A percentile compares a stretch with the other conserved stretches of the same genome.
Conservation (phyloP, 75 land plant genomes). For the Cunninghamia lanceolata region DNA sequence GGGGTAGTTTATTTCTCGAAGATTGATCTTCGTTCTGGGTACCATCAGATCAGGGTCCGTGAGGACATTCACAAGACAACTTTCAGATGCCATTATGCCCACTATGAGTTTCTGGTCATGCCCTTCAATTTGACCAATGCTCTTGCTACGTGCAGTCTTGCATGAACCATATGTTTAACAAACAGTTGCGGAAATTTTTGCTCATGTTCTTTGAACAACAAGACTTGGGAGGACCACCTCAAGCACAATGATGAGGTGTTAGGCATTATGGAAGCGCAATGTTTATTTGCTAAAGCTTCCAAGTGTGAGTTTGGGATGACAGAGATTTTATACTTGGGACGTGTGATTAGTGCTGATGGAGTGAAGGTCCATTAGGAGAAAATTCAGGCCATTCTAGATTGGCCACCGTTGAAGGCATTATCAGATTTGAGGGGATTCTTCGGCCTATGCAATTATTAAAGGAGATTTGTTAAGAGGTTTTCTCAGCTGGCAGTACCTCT, state of each 20-base stretch:
- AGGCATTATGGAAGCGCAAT: not conserved
- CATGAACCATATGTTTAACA: not conserved
- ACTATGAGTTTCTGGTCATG: slow-evolving; percentile 15
- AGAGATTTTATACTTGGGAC: not conserved
- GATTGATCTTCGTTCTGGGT: slow-evolving; percentile 5
- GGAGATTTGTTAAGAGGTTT: not conserved
- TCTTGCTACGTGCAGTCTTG: not conserved
- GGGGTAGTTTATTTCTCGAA: not conserved
- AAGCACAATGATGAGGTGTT: not conserved
- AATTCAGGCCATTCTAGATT: not conserved
- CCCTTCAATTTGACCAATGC: slow-evolving; percentile 13
- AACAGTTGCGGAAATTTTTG: not conserved
- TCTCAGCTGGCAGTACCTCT: not conserved
- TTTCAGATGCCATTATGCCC: not conserved
- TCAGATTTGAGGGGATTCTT: not conserved
- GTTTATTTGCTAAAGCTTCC: not conserved
- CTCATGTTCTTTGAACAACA: not conserved
- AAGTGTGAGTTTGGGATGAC: not conserved
- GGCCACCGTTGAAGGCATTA: not conserved
- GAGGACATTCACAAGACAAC: slow-evolving; percentile 6
- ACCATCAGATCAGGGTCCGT: slow-evolving; percentile 3
- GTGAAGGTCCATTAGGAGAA: not conserved
- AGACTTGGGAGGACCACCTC: not conserved
- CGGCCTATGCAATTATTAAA: not conserved
- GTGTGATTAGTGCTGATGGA: not conserved